Evolutionary conservation across 495 filamentous ascomycete species (phyloP), one percentile per base, ranked within the genome.

Genomic region (Aspergillus ellipticus): DNA sequence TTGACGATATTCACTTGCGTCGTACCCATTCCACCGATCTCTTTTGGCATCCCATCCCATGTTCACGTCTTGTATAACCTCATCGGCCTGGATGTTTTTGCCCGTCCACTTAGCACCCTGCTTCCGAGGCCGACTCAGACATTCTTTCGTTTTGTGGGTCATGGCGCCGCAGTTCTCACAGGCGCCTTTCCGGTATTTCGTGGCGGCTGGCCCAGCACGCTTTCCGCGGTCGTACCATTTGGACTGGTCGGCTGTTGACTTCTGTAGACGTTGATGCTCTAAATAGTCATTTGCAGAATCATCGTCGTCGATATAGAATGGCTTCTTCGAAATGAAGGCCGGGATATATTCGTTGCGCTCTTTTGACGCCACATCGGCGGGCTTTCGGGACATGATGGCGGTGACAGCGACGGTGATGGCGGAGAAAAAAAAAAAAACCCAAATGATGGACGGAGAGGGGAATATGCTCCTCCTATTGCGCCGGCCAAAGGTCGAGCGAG

Each of bases 341-440:
- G 94, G 94, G 70, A 98, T 98, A 80, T 98, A 98, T 74, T 97
- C 92, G 83, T 98, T 98, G 70, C 87, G 87, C 71, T 90, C 87
- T 64, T 92, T 91, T 15, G 74, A 68, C 61, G 75, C 73, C 60
- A 76, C 74, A 55, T 78, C 75, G 53, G 73, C 70, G 22, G 78
- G 78, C 55, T 81, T 81, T 57, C 75, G 71, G 41, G 79, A 80
- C 76, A 77, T 77, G 71, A 73, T 79, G 62, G 48, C 56, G 57
- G 22, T 15, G n/a, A 2, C 24, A 33, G 43, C 15, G 15, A 42
- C 9, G 0, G 51, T 28, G 45, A 26, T 17, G 6, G 17, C 45
- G 21, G 1, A 26, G 19, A 20, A 15, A 19, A 35, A 19, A 28
- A 6, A 31, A 21, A 22, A 9, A 51, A 8, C 17, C 0, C 21